Percentiles rank a stretch among this genome's conserved stretches.
phyloP scores from a whole-genome alignment of 345 rosid genomes.

The Eucalyptus cloeziana region DNA sequence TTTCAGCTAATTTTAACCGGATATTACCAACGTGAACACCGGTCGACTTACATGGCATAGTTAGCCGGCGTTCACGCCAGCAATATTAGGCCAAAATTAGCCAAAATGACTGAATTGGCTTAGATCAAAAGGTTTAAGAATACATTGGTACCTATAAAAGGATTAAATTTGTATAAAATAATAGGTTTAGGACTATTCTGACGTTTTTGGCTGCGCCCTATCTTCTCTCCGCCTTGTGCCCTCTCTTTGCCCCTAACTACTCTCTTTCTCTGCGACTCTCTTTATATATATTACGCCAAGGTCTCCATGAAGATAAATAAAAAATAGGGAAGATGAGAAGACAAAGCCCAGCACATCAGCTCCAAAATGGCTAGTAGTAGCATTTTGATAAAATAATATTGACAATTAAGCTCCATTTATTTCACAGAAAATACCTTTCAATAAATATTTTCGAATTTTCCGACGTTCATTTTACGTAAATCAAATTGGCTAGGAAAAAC shows the following conservation, averaged over 20 bases:
- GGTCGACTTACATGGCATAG: fast-evolving
- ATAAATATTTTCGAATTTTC: fast-evolving
- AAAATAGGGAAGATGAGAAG: no score
- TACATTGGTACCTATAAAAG: fast-evolving
- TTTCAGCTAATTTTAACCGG: fast-evolving
- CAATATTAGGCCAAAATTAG: no score
- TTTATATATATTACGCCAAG: no score
- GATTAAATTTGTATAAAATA: fast-evolving
- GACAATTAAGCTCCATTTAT: fast-evolving
- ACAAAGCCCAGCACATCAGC: no score
- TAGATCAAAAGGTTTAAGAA: fast-evolving
- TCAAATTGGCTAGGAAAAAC: fast-evolving
- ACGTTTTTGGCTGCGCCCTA: fast-evolving
- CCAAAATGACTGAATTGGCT: fast-evolving
- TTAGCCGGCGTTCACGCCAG: fast-evolving
- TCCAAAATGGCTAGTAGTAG: no score
- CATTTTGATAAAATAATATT: no score
- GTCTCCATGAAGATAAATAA: no score
- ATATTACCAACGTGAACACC: fast-evolving
- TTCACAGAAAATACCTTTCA: fast-evolving
- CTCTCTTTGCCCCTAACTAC: not conserved
- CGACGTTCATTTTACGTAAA: fast-evolving
- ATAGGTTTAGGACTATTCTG: fast-evolving
- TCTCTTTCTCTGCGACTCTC: fast-evolving
- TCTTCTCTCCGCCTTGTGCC: no score